Conservation (phyloP, 1,284 basidiomycete genomes). For the Rhizoctonia solani region DNA sequence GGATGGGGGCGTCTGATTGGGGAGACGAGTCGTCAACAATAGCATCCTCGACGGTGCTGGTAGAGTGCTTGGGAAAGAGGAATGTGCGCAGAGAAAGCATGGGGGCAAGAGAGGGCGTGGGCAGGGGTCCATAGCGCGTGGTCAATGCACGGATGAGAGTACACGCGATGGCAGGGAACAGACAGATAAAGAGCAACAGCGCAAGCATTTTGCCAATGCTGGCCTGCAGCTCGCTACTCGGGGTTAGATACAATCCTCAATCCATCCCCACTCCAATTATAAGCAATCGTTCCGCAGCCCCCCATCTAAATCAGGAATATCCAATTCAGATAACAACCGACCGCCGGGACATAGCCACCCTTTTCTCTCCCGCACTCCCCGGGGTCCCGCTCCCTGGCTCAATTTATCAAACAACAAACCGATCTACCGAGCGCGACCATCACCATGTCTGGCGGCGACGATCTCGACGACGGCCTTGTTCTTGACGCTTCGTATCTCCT, state of each 20-base stretch:
- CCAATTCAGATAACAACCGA: background rate
- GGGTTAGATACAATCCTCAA: too few relatives aligned
- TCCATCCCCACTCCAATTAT: too few relatives aligned
- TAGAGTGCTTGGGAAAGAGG: background rate
- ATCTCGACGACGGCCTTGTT: constrained; percentile 78
- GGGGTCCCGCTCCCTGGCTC: too few relatives aligned
- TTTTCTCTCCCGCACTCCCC: too few relatives aligned
- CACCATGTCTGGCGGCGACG: constrained; percentile 73
- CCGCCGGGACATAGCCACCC: background rate
- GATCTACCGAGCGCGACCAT: constrained; percentile 41
- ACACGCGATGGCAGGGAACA: constrained; percentile 2
- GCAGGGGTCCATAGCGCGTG: constrained; percentile 13
- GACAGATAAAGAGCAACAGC: background rate
- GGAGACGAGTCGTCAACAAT: background rate
- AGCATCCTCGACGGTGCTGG: background rate
- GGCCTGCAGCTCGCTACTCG: too few relatives aligned
- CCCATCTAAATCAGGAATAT: background rate
- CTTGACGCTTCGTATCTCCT: constrained; percentile 58
- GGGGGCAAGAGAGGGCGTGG: too few relatives aligned
- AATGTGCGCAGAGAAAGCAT: too few relatives aligned
- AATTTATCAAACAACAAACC: too few relatives aligned
- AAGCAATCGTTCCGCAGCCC: too few relatives aligned
- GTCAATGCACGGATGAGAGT: constrained; percentile 7
- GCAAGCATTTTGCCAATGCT: background rate
- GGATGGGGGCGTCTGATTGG: constrained; percentile 49